Conservation (phyloP, 2,329 filamentous ascomycete species). For the Clonostachys solani region DNA sequence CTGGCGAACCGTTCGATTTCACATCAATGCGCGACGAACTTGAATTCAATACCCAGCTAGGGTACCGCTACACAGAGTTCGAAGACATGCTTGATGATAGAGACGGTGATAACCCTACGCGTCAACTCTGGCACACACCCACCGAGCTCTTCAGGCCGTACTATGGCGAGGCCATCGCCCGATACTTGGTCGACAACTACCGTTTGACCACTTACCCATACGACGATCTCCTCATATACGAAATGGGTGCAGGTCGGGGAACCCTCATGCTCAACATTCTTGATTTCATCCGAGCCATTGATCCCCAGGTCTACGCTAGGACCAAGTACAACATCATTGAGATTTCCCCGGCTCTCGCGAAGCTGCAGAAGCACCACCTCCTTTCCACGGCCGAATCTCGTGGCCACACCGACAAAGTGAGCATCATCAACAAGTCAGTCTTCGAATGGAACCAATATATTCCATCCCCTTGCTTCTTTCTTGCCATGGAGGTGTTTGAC, state of each 20-base stretch:
- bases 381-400: conserved; percentile 63
- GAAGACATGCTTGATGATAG: conserved; percentile 80
- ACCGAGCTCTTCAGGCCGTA: conserved; percentile 95
- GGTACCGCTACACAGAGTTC: conserved; percentile 80
- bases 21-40: conserved; percentile 75
- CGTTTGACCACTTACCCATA: conserved; percentile 91
- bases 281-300: conserved; percentile 86
- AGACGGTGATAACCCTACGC: conserved; percentile 61
- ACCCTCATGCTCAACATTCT: conserved; percentile 98
- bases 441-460: conserved; percentile 91
- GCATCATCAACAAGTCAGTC: conserved; percentile 91
- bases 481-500: conserved; percentile 97
- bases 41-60: conserved; percentile 74
- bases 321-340: conserved; percentile 96
- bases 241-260: conserved; percentile 96
- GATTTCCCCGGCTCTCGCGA: conserved; percentile 79
- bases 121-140: conserved; percentile 97
- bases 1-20: conserved; percentile 90
- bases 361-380: conserved; percentile 70
- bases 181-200: conserved; percentile 94
- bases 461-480: conserved; percentile 93
- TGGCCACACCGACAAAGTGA: conserved; percentile 80
- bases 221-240: conserved; percentile 95
- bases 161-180: conserved; percentile 96
- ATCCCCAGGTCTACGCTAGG: conserved; percentile 88